Conservation (phyloP, 192 early-diverging fungal species). For the Coemansia sp. region DNA sequence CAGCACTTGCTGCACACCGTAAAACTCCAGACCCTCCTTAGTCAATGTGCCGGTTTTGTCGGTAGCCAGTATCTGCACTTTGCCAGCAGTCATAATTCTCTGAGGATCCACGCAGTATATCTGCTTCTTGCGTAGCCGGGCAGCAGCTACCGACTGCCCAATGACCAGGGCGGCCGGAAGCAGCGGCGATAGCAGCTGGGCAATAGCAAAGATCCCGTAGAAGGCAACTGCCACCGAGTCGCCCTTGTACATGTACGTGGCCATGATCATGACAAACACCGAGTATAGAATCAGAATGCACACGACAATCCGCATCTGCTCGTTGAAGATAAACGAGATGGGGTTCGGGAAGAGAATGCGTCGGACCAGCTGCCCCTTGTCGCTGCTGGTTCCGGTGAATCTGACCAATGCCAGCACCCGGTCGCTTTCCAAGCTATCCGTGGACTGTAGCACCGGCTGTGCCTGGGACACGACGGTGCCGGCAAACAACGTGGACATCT, state of each 20-base stretch:
- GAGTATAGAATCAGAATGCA: conserved; percentile 44
- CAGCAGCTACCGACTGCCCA: conserved; percentile 59
- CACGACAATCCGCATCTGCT: conserved; percentile 68
- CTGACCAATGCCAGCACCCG: conserved; percentile 44
- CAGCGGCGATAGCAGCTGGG: conserved; percentile 67
- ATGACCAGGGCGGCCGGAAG: conserved; percentile 62
- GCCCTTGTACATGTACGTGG: conserved; percentile 39
- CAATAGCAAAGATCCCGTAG: conserved; percentile 64
- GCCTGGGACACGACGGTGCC: conserved; percentile 64
- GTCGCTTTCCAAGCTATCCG: conserved; percentile 19
- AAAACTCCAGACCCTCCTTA: conserved; percentile 62
- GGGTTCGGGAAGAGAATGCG: conserved; percentile 67
- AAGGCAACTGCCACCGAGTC: conserved; percentile 62
- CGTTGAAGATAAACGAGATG: conserved; percentile 68
- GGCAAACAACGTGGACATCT: conserved; percentile 65
- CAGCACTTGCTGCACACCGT: conserved; percentile 42
- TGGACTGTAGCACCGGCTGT: conserved; percentile 18
- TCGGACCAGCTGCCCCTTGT: conserved; percentile 63
- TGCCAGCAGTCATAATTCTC: conserved; percentile 61
- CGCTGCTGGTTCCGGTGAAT: conserved; percentile 52
- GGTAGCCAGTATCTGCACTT: conserved; percentile 64
- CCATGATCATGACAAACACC: conserved; percentile 42
- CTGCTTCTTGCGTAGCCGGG: conserved; percentile 54
- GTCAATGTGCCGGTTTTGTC: conserved; percentile 70
- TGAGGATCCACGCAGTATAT: conserved; percentile 64